These are phyloP conservation scores for Austroboletus niveus DNA, from an alignment of 1,284 basidiomycete species.

Conservation along the genomic window DNA sequence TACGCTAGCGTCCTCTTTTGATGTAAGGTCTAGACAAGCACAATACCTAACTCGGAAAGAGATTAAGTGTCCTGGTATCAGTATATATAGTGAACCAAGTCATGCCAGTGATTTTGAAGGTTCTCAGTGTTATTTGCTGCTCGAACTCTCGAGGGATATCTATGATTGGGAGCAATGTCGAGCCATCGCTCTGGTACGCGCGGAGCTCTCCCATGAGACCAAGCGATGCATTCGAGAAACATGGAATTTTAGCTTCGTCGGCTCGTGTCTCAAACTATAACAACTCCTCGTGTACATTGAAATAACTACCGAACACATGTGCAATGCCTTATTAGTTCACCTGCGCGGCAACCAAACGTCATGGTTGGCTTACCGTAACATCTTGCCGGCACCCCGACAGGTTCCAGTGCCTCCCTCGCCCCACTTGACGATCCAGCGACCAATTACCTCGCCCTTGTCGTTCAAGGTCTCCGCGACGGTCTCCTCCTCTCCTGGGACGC, in stretches of 20 bases:
- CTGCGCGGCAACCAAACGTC: background rate
- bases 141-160: background rate
- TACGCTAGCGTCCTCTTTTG: background rate
- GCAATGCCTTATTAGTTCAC: background rate
- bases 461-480: slow-evolving; percentile 75
- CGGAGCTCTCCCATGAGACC: too few relatives aligned
- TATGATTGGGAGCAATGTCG: background rate
- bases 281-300: slow-evolving; percentile 84
- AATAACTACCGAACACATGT: slow-evolving; percentile 48
- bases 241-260: too few relatives aligned
- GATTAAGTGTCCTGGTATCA: too few relatives aligned
- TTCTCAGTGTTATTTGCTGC: background rate
- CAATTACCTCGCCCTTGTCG: slow-evolving; percentile 60
- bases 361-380: slow-evolving; percentile 53
- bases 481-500: slow-evolving; percentile 57
- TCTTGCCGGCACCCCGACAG: slow-evolving; percentile 57
- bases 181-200: too few relatives aligned
- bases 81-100: too few relatives aligned
- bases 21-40: background rate
- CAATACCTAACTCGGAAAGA: too few relatives aligned
- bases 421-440: slow-evolving; percentile 79
- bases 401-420: slow-evolving; percentile 57
- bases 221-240: too few relatives aligned
- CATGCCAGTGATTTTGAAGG: background rate
- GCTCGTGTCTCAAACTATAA: slow-evolving; percentile 32